Evolutionary conservation across 306 rosid genomes (phyloP).

Genomic region (Fragaria ananassa): DNA sequence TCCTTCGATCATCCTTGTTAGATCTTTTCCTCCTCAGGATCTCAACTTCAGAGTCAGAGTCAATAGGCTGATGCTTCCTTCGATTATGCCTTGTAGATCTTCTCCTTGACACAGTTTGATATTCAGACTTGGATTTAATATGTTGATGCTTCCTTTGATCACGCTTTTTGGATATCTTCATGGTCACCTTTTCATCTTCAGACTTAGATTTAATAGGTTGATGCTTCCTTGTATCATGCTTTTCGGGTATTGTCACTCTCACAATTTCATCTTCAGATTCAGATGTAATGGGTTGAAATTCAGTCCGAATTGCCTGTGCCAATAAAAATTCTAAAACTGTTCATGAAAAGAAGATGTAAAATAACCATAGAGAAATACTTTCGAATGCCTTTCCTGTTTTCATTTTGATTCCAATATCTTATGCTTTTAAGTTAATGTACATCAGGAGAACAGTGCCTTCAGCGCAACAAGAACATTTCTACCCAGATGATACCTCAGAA

Average conservation of each 20-base stretch:
- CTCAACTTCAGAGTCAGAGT: conserved; percentile 47
- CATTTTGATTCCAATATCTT: not conserved
- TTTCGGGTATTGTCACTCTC: conserved; percentile 38
- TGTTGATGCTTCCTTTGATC: conserved; percentile 74
- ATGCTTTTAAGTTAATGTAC: not conserved
- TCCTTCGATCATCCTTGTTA: conserved; percentile 65
- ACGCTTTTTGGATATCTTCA: conserved; percentile 41
- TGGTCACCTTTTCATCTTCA: conserved; percentile 38
- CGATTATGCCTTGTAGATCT: conserved; percentile 1
- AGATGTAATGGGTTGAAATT: conserved; percentile 36
- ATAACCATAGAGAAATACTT: not conserved
- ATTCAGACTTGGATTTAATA: not conserved
- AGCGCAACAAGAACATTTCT: not conserved
- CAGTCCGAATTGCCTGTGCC: conserved; percentile 46
- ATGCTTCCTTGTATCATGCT: conserved; percentile 67
- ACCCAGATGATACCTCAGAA: not conserved
- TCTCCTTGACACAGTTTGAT: conserved; percentile 4
- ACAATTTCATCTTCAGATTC: conserved; percentile 55
- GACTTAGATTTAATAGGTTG: conserved; percentile 31
- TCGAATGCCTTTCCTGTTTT: not conserved
- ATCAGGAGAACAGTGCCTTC: not conserved
- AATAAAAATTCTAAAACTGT: conserved; percentile 9
- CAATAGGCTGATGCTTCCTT: conserved; percentile 23
- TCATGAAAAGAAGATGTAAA: not conserved
- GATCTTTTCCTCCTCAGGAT: conserved; percentile 41